Evolutionary conservation across 371 early-diverging fungal genomes (phyloP).

Genomic region (Mortierella sp.): DNA sequence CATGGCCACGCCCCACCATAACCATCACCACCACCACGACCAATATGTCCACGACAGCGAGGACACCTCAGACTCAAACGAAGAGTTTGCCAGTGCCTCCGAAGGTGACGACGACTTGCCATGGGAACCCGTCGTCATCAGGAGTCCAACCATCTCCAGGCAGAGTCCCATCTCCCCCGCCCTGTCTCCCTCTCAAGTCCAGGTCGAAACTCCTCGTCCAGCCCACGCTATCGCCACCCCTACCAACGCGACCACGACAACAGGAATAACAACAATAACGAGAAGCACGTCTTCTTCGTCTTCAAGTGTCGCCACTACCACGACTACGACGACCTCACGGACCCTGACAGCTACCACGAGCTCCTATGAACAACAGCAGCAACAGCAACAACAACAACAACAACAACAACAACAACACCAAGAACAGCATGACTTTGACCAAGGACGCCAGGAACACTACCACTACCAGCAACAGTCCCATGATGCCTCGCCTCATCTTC

Average conservation of each 20-base stretch:
- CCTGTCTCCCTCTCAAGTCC: background rate
- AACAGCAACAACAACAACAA: background rate
- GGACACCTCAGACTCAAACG: conserved; percentile 47
- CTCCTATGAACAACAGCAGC: conserved; percentile 4
- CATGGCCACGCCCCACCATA: conserved; percentile 14
- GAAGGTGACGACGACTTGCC: conserved; percentile 56
- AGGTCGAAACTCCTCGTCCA: conserved; percentile 15
- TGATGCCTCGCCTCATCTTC: background rate
- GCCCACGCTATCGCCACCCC: background rate
- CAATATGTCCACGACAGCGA: conserved; percentile 25
- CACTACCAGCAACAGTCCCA: conserved; percentile 14
- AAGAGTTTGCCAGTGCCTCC: conserved; percentile 57
- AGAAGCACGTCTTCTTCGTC: background rate
- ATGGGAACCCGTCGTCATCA: conserved; percentile 42
- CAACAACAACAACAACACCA: conserved; percentile 3
- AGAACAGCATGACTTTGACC: background rate
- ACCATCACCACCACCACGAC: conserved; percentile 13
- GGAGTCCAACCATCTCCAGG: conserved; percentile 37
- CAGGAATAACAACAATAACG: background rate
- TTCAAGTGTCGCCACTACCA: background rate
- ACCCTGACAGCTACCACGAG: background rate
- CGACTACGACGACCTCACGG: background rate
- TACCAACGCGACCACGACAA: background rate
- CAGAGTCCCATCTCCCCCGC: conserved; percentile 19
- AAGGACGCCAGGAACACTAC: background rate